Conservation (phyloP, 139 green algal genomes). For the Tetraselmis chui region DNA sequence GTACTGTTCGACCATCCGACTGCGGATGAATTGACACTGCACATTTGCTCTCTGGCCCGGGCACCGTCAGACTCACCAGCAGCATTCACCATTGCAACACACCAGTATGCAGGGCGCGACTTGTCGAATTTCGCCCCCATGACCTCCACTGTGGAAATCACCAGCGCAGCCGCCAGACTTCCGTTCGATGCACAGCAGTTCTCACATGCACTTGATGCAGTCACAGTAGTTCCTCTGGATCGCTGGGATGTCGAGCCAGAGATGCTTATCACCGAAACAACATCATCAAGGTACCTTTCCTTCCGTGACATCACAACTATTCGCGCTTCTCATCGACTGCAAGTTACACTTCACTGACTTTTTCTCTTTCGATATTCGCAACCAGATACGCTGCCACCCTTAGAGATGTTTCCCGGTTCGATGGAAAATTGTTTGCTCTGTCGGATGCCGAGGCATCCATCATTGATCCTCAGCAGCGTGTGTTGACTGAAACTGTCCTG, state of each 20-base stretch:
- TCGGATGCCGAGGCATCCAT: constrained; percentile 11
- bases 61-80: too few species aligned
- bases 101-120: too few species aligned
- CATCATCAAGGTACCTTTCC: not conserved
- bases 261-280: not conserved
- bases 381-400: constrained; percentile 44
- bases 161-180: not conserved
- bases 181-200: not conserved
- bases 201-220: not conserved
- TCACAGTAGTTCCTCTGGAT: not conserved
- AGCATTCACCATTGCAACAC: too few species aligned
- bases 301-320: too few species aligned
- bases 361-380: too few species aligned
- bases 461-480: constrained; percentile 29
- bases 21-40: not conserved
- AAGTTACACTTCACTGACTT: too few species aligned
- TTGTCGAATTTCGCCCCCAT: too few species aligned
- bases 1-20: constrained; percentile 18
- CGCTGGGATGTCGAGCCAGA: not conserved
- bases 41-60: not conserved
- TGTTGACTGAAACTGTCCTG: constrained; percentile 2
- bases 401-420: constrained; percentile 12
- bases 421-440: not conserved
- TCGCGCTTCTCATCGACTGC: too few species aligned
- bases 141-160: not conserved